Percentiles rank a stretch among this genome's conserved stretches.
Conservation (phyloP, 176 grass and related monocot genomes). For the Echinochloa phyllopogon region DNA sequence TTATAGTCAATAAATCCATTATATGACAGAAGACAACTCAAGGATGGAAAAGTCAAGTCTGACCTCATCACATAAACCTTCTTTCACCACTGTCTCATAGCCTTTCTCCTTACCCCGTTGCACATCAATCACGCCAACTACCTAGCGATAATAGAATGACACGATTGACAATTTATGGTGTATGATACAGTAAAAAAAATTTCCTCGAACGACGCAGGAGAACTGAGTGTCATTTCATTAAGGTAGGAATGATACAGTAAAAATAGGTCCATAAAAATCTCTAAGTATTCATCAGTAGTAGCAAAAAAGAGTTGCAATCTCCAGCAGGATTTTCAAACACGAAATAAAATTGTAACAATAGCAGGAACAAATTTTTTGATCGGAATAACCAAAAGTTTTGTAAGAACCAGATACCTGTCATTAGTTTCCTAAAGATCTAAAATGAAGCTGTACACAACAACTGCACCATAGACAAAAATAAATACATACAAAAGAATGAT, state of each 20-base stretch:
- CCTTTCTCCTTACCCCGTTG: constrained; percentile 87
- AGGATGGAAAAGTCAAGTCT: constrained; percentile 45
- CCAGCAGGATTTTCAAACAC: background rate
- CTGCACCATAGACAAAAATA: background rate
- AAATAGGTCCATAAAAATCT: background rate
- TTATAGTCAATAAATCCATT: background rate
- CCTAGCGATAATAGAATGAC: constrained; percentile 52
- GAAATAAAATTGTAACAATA: background rate
- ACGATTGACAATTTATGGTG: constrained; percentile 8
- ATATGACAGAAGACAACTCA: constrained; percentile 27
- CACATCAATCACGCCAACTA: constrained; percentile 89
- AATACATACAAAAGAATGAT: background rate
- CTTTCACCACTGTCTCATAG: constrained; percentile 95
- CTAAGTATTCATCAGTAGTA: background rate
- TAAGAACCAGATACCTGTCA: background rate
- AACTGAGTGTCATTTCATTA: too few species aligned
- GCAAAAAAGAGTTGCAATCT: background rate
- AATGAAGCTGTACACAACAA: background rate
- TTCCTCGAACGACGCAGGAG: too few species aligned
- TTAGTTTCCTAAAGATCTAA: background rate
- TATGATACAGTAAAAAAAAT: too few species aligned
- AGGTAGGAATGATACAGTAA: too few species aligned
- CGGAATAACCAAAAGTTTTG: background rate
- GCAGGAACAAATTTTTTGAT: background rate
- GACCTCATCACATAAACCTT: constrained; percentile 94